Percentiles rank a stretch among this genome's conserved stretches.
Evolutionary conservation across 805 yeast genomes (phyloP).

Genomic region (Sungouiozyma ichnusensis): DNA sequence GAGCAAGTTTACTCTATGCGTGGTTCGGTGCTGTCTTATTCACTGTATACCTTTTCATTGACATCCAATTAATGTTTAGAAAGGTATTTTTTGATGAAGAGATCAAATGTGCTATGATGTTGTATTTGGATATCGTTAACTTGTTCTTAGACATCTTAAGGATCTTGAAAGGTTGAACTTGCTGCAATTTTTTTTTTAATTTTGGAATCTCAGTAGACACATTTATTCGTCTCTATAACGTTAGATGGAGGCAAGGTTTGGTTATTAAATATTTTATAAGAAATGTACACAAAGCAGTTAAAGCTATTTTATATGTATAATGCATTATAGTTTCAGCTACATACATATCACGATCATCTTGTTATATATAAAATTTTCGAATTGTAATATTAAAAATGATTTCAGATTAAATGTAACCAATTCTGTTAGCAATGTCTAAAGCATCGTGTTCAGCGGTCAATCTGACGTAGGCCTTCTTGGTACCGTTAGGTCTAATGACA

Average conservation of each 20-base stretch:
- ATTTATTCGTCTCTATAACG: too few species aligned
- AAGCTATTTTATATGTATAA: constrained; percentile 1
- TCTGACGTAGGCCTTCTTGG: constrained; percentile 99
- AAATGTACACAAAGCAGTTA: not conserved
- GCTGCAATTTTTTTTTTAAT: too few species aligned
- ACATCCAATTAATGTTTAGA: constrained; percentile 72
- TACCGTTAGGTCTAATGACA: constrained; percentile 96
- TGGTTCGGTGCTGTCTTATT: constrained; percentile 67
- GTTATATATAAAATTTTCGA: not conserved
- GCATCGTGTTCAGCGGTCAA: constrained; percentile 99
- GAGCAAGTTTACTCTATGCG: constrained; percentile 56
- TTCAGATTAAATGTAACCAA: constrained; percentile 86
- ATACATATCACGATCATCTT: not conserved
- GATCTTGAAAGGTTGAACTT: constrained; percentile 31
- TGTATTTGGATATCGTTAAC: constrained; percentile 76
- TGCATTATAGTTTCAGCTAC: not conserved
- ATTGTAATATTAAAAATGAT: constrained; percentile 2
- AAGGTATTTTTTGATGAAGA: constrained; percentile 75
- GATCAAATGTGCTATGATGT: constrained; percentile 63
- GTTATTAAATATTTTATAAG: not conserved
- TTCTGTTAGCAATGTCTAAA: constrained; percentile 98
- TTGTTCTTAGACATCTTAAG: constrained; percentile 69
- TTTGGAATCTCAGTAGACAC: too few species aligned
- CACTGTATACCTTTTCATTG: constrained; percentile 61
- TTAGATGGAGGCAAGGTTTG: not conserved